Percentiles rank a stretch among this genome's conserved stretches.
These are phyloP conservation scores for Meredithiella fracta DNA, from an alignment of 2,329 filamentous ascomycete genomes.

Conservation along the genomic window DNA sequence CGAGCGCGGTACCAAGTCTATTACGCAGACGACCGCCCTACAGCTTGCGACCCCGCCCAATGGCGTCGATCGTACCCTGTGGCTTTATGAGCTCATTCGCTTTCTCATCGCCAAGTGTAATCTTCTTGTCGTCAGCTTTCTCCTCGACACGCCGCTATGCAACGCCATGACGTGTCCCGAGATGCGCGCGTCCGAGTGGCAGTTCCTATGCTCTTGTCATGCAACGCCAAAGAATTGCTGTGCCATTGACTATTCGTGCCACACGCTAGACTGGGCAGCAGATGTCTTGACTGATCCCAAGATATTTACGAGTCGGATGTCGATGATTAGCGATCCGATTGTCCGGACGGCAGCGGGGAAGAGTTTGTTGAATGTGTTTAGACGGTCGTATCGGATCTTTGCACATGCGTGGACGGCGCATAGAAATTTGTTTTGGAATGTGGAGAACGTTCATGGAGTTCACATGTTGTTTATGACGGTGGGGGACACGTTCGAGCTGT, in stretches of 20 bases:
- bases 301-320: constrained; percentile 78
- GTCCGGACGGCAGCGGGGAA: constrained; percentile 51
- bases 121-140: constrained; percentile 76
- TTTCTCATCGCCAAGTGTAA: constrained; percentile 94
- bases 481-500: constrained; percentile 76
- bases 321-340: constrained; percentile 37
- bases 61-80: constrained; percentile 70
- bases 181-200: constrained; percentile 98
- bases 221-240: constrained; percentile 94
- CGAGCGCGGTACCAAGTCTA: constrained; percentile 46
- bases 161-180: constrained; percentile 82
- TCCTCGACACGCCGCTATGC: constrained; percentile 79
- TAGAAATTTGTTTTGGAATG: constrained; percentile 82
- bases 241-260: constrained; percentile 97
- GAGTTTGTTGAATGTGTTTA: constrained; percentile 87
- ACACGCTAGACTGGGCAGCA: constrained; percentile 94
- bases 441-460: constrained; percentile 77
- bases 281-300: constrained; percentile 89
- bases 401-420: constrained; percentile 99
- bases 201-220: constrained; percentile 95
- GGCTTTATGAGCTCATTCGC: constrained; percentile 95
- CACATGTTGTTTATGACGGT: constrained; percentile 97
- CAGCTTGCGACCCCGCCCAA: constrained; percentile 65
- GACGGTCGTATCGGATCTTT: constrained; percentile 87
- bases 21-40: constrained; percentile 58